Base-by-base conservation (phyloP, 1,139 yeast species). In the Geotrichum aggregatum region DNA sequence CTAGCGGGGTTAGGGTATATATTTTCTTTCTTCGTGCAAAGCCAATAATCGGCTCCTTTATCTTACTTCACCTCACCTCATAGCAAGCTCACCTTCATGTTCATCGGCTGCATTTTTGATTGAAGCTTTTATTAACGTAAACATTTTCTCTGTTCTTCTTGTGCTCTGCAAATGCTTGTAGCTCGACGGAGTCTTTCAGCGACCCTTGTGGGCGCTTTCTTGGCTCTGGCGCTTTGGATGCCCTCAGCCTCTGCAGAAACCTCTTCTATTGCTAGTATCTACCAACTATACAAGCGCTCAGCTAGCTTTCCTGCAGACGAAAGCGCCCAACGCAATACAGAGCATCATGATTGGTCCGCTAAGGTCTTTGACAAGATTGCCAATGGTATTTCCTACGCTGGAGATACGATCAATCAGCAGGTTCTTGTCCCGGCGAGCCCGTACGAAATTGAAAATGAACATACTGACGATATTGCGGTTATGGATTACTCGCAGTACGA, bases 401-500 rank as follows among this genome's bases (percentile, higher is more conserved):
- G 46, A 22, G 34, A 24, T 16, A 14, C 45, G n/a, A 30, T 35
- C 11, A 39, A 43, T 36, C 52, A 49, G 52, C 44, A 44, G 26
- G 44, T 43, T 30, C 35, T 49, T 28, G 44, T 41, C 44, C 39
- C 26, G 33, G 28, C 49, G 16, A 19, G 38, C 24, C 33, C 24
- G 7, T 8, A 24, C 8, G 28, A 24, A 8, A 8, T 5, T 24
- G 28, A 24, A 24, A 24, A 24, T 8, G 28, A 24, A 5, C 28
- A 24, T 8, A 8, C 28, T 8, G 49, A 38, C 24, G 24, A 16
- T n/a, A 36, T 50, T 18, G 18, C 36, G 39, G 35, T 38, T 10
- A 49, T 49, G 50, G 55, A 54, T 24, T 55, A 62, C 46, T 52
- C 59, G 21, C 79, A 77, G 56, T 84, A 84, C 61, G 66, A 68